Evolutionary conservation across 1,284 basidiomycete genomes (phyloP).

Genomic region (Ustilago tritici): DNA sequence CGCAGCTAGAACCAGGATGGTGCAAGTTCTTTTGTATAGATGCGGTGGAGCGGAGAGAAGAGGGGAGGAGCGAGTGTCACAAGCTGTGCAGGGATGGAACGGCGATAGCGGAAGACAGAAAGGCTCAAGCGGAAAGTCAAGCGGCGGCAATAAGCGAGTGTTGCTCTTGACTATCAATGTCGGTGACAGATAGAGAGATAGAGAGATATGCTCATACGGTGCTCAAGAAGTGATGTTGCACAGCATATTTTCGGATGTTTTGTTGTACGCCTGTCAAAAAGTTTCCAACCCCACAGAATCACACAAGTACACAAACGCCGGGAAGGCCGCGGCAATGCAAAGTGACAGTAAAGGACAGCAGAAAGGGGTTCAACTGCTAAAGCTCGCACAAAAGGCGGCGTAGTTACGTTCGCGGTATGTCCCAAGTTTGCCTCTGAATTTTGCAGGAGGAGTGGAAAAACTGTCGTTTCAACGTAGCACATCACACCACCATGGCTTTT

Average conservation of each 20-base stretch:
- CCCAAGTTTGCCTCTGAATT: background rate
- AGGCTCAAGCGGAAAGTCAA: background rate
- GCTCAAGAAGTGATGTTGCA: background rate
- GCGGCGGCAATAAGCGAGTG: background rate
- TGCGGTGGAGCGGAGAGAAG: conserved; percentile 7
- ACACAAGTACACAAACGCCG: background rate
- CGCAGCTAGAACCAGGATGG: background rate
- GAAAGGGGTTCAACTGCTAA: background rate
- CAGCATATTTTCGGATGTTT: background rate
- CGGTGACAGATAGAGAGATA: background rate
- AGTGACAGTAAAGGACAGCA: background rate
- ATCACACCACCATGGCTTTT: conserved; percentile 9
- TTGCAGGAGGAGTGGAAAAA: background rate
- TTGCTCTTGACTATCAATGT: background rate
- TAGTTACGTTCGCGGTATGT: background rate
- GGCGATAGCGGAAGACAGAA: conserved; percentile 18
- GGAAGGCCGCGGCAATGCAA: conserved; percentile 23
- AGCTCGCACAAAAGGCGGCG: background rate
- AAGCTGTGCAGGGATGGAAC: background rate
- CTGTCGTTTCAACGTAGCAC: background rate
- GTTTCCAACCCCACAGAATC: conserved; percentile 6
- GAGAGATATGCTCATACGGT: too few relatives aligned
- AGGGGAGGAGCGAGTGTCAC: background rate
- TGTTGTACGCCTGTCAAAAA: conserved; percentile 11
- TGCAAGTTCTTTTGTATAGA: conserved; percentile 5